Base-by-base conservation (phyloP, 2,329 filamentous ascomycete genomes). In the Aspergillus calidoustus region DNA sequence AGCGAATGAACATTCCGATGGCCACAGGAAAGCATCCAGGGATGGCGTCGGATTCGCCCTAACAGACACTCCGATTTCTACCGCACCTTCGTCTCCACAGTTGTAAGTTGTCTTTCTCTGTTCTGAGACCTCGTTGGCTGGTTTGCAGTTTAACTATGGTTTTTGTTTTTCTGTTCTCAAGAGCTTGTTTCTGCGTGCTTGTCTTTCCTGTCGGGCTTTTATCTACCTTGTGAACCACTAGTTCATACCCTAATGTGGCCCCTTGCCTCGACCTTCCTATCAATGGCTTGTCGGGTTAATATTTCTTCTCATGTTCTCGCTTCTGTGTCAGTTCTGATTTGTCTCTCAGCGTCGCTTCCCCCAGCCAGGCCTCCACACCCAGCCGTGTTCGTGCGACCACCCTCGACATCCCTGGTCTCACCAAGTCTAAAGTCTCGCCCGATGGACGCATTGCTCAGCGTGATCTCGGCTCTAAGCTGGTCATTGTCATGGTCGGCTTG, bases 401-500 rank as follows among this genome's bases (percentile, higher is more conserved):
- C 15, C 88, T 98, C 71, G 96, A 97, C 76, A 97, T 99, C 63
- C 95, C 95, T 60, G 95, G 95, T 67, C 88, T 99, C 83, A 99
- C 95, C 62, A 91, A 93, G 72, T 98, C 94, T 63, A 92, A 92
- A 73, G 92, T 96, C 53, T 99, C 95, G 1, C 95, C 95, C 8
- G 95, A 99, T 77, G 95, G 95, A 68, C 89, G 92, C 71, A 99
- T 99, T 69, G 90, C 95, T 59, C 89, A 94, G 74, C 87, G 94
- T 72, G 95, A 99, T 84, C 91, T 99, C 54, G 95, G 93, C 54
- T 91, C 95, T 46, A 99, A 99, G 83, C 84, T 99, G 64, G 92
- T 98, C 74, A 96, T 99, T 71, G 89, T 99, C 76, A 99, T 99
- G 95, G 95, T 99, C 63, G 95, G 95, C 66, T 81, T 99, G 70